A percentile compares a stretch with the other conserved stretches of the same genome.
These are phyloP conservation scores for Hysterangium stoloniferum DNA, from an alignment of 768 basidiomycete species.

Conservation along the genomic window DNA sequence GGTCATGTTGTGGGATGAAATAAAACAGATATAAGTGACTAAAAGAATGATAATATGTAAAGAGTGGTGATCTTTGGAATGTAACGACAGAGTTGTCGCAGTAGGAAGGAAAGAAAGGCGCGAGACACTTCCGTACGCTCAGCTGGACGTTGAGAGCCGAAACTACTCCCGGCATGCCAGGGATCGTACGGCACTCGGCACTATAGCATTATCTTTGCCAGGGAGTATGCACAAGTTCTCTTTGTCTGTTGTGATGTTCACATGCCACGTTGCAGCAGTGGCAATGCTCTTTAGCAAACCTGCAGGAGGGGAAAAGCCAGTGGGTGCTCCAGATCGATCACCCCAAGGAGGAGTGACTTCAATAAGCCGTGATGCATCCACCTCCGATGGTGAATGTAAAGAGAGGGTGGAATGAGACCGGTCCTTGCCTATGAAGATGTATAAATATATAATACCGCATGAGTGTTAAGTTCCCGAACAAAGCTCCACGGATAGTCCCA, in stretches of 20 bases:
- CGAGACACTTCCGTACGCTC: no score
- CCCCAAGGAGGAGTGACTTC: neutral
- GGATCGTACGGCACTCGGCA: no score
- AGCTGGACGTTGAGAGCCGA: no score
- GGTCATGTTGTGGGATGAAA: no score
- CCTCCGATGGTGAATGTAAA: neutral
- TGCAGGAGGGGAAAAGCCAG: constrained; percentile 5
- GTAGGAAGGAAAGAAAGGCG: no score
- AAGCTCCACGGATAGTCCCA: no score
- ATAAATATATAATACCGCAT: neutral
- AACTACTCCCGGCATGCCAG: no score
- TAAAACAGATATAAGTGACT: no score
- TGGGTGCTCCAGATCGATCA: neutral
- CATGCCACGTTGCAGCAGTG: neutral
- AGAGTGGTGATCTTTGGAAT: no score
- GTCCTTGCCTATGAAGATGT: neutral
- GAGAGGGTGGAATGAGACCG: constrained; percentile 2
- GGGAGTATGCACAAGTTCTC: neutral
- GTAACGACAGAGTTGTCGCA: no score
- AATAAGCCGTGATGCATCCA: constrained; percentile 1
- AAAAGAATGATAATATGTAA: no score
- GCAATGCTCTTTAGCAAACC: constrained; percentile 9
- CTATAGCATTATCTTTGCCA: constrained; percentile 4
- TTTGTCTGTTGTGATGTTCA: no score
- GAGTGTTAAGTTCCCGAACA: neutral